Evolutionary conservation across 2,329 filamentous ascomycete species (phyloP).

Genomic region (Chrysoporthe puriensis): DNA sequence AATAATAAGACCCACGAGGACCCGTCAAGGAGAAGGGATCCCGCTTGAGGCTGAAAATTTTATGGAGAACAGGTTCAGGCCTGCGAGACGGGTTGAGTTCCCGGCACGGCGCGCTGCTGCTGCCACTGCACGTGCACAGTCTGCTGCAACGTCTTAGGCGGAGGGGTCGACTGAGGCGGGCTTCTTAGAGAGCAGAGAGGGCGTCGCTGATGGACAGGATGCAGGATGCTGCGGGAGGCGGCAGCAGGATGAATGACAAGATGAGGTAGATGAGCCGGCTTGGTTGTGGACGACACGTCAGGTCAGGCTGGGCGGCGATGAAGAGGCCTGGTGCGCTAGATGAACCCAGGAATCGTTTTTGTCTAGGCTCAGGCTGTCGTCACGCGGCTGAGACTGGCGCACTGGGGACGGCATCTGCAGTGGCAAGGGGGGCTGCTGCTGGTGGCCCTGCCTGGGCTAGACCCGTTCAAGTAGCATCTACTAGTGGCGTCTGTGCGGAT

Average conservation of each 20-base stretch:
- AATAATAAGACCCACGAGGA: slow-evolving; percentile 20
- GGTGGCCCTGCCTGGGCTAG: background rate
- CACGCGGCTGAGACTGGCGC: background rate
- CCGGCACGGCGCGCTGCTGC: background rate
- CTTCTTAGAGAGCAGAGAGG: background rate
- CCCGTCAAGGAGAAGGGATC: slow-evolving; percentile 9
- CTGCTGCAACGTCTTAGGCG: background rate
- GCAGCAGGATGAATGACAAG: no score
- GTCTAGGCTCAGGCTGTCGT: background rate
- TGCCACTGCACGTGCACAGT: background rate
- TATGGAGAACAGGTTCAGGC: slow-evolving; percentile 23
- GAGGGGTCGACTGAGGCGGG: background rate
- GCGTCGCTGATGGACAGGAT: background rate
- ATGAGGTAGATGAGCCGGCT: no score
- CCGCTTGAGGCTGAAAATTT: slow-evolving; percentile 25
- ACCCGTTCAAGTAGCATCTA: background rate
- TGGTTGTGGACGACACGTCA: no score
- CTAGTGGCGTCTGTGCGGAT: background rate
- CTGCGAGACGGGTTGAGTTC: no score
- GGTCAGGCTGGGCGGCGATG: no score
- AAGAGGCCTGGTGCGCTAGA: no score
- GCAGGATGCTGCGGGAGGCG: background rate
- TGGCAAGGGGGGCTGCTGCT: slow-evolving; percentile 42
- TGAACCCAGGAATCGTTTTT: no score
- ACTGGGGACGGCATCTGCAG: slow-evolving; percentile 34